Percentiles rank a stretch among this genome's conserved stretches.
These are phyloP conservation scores for Porodaedalea pini DNA, from an alignment of 1,284 basidiomycete genomes.

Conservation along the genomic window DNA sequence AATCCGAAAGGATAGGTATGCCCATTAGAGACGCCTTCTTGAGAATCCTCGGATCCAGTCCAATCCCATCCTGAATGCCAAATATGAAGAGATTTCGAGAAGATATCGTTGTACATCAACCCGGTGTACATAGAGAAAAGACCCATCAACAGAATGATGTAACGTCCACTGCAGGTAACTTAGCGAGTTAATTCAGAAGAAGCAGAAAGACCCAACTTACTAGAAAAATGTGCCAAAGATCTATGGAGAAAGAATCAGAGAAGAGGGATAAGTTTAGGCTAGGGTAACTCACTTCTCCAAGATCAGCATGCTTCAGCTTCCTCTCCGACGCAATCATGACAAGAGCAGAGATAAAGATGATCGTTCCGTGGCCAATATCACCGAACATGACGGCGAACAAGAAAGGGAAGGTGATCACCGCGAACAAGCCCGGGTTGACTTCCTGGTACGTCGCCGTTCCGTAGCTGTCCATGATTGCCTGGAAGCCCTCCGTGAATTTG, in stretches of 20 bases:
- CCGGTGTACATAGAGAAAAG: constrained; percentile 94
- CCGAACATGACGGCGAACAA: constrained; percentile 99
- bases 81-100: constrained; percentile 89
- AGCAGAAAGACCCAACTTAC: constrained; percentile 47
- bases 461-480: constrained; percentile 97
- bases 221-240: constrained; percentile 92
- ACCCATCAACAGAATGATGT: constrained; percentile 98
- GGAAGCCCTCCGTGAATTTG: constrained; percentile 97
- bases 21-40: constrained; percentile 57
- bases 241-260: constrained; percentile 36
- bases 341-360: constrained; percentile 76
- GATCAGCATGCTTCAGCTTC: constrained; percentile 70
- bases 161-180: constrained; percentile 70
- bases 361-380: constrained; percentile 93
- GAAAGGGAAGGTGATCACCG: constrained; percentile 96
- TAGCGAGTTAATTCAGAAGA: constrained; percentile 21
- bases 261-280: not conserved
- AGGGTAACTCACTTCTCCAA: constrained; percentile 67
- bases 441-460: constrained; percentile 96
- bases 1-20: constrained; percentile 88
- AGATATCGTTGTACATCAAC: constrained; percentile 98
- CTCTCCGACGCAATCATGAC: constrained; percentile 87
- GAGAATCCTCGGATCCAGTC: constrained; percentile 48
- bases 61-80: constrained; percentile 90
- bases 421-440: constrained; percentile 94